A percentile compares a stretch with the other conserved stretches of the same genome.
Conservation (phyloP, 768 basidiomycete species). For the Lentinus brumalis region DNA sequence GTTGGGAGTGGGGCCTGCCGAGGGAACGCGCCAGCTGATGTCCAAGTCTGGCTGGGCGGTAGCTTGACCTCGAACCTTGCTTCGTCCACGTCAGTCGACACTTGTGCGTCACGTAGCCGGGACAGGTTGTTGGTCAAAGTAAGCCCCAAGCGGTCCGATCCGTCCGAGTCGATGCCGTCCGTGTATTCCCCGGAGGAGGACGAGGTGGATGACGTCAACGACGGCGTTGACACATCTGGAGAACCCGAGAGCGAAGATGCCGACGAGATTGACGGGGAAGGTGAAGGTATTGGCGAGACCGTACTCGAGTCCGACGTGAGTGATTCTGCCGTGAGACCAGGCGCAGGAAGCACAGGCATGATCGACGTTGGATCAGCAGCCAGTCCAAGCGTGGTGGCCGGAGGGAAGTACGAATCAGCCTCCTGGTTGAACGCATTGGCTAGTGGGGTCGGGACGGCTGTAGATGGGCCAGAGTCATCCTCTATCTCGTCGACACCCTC, state of each 20-base stretch:
- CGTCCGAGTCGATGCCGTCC: constrained; percentile 1
- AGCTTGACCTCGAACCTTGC: not conserved
- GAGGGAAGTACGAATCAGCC: constrained; percentile 18
- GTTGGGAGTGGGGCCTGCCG: constrained; percentile 11
- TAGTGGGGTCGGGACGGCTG: constrained; percentile 21
- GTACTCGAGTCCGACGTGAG: not conserved
- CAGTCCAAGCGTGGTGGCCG: constrained; percentile 3
- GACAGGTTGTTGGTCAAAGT: not conserved
- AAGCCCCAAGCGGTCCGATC: constrained; percentile 4
- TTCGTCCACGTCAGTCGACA: constrained; percentile 8
- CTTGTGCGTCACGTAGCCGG: not conserved
- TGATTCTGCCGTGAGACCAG: not conserved
- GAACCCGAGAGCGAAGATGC: constrained; percentile 12
- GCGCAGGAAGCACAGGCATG: not conserved
- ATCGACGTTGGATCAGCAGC: not conserved
- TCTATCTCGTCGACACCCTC: constrained; percentile 1
- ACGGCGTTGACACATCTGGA: constrained; percentile 20
- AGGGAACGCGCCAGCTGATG: not conserved
- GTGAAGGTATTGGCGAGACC: constrained; percentile 9
- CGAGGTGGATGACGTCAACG: constrained; percentile 19
- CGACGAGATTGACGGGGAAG: constrained; percentile 12
- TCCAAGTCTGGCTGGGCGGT: constrained; percentile 1
- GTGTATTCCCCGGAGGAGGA: constrained; percentile 19
- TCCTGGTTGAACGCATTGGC: not conserved
- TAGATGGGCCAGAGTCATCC: constrained; percentile 14